phyloP scores from a whole-genome alignment of 371 early-diverging fungal species.

The Smittium mucronatum region DNA sequence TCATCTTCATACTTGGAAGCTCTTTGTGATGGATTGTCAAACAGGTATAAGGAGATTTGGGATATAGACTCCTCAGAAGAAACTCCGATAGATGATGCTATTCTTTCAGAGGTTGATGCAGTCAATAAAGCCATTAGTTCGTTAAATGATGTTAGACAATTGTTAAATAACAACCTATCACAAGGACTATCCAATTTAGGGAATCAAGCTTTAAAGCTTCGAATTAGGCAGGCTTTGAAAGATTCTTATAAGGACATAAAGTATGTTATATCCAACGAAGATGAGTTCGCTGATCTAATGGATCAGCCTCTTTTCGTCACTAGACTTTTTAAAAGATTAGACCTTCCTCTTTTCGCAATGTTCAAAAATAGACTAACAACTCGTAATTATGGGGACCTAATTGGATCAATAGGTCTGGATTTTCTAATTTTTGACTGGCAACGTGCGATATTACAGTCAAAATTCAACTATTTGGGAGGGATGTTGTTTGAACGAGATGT shows the following conservation, averaged over 20 bases:
- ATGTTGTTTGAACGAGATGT: slow-evolving; percentile 74
- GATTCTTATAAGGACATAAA: slow-evolving; percentile 71
- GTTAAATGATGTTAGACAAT: background rate
- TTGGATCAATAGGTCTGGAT: slow-evolving; percentile 35
- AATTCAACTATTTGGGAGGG: slow-evolving; percentile 58
- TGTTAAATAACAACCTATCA: slow-evolving; percentile 21
- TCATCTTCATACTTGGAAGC: slow-evolving; percentile 30
- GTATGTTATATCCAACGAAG: slow-evolving; percentile 73
- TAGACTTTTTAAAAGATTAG: background rate
- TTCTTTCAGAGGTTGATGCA: background rate
- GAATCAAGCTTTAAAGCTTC: slow-evolving; percentile 60
- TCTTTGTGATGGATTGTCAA: slow-evolving; percentile 38
- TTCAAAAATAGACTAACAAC: background rate
- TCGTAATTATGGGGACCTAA: background rate
- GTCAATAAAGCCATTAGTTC: background rate
- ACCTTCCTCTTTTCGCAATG: background rate
- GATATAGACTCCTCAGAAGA: slow-evolving; percentile 46
- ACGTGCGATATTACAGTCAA: slow-evolving; percentile 62
- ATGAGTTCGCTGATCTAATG: slow-evolving; percentile 72
- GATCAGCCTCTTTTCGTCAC: slow-evolving; percentile 47
- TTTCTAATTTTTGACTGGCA: slow-evolving; percentile 71
- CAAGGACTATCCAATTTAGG: slow-evolving; percentile 67
- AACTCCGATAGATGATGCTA: background rate
- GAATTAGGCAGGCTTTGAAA: slow-evolving; percentile 60
- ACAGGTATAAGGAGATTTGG: slow-evolving; percentile 38